Conservation (phyloP, 139 green algal species). For the Closterium sp. region DNA sequence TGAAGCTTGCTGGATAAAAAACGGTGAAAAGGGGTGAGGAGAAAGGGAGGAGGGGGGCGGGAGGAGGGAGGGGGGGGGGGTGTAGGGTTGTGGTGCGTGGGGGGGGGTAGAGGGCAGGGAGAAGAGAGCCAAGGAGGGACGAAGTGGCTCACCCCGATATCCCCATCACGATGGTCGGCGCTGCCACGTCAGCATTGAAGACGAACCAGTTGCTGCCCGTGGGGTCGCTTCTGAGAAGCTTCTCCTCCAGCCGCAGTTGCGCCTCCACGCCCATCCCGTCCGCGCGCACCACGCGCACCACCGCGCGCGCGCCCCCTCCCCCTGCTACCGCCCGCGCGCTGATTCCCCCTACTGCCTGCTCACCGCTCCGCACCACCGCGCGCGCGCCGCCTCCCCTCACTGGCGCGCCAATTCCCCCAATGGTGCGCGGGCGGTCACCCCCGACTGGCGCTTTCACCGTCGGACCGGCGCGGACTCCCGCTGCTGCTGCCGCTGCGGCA, state of each 20-base stretch:
- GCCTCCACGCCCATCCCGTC: not conserved
- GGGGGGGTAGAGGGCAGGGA: no score
- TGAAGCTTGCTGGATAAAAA: no score
- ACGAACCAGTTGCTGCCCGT: slow-evolving; percentile 76
- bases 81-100: no score
- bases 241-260: slow-evolving; percentile 84
- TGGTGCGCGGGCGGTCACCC: no score
- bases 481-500: no score
- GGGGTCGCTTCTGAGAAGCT: slow-evolving; percentile 66
- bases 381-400: not conserved
- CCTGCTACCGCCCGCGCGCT: not conserved
- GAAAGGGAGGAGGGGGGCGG: no score
- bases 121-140: no score
- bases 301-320: no score
- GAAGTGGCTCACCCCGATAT: slow-evolving; percentile 76
- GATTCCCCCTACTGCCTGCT: not conserved
- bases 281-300: not conserved
- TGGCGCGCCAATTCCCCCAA: not conserved
- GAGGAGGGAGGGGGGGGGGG: no score
- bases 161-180: slow-evolving; percentile 63
- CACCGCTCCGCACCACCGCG: not conserved
- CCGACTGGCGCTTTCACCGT: not conserved
- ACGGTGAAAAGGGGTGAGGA: not conserved
- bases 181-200: slow-evolving; percentile 75
- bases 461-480: no score